Percentiles rank a stretch among this genome's conserved stretches.
phyloP scores from a whole-genome alignment of 176 grass and related monocot species.

The Hordeum vulgare region MorexV3_pseudomolecules_assembly NC_058522.1:496639281-496639780 shows the following conservation, averaged over 20 bases:
- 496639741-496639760: slow-evolving; percentile 58
- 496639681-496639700: slow-evolving; percentile 35
- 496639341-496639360: background rate
- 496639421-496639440: background rate
- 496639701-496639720: slow-evolving; percentile 88
- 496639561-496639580: background rate
- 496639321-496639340: background rate
- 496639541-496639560: slow-evolving; percentile 4
- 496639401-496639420: background rate
- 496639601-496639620: background rate
- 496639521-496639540: background rate
- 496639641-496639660: background rate
- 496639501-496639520: background rate
- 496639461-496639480: background rate
- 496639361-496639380: background rate
- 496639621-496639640: background rate
- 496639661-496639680: background rate
- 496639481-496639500: background rate
- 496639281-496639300: background rate
- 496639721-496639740: slow-evolving; percentile 76
- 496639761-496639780: slow-evolving; percentile 56
- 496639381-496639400: too few relatives aligned
- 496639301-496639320: background rate
- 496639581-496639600: background rate
- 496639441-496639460: background rate